Evolutionary conservation across 768 basidiomycete genomes (phyloP).

Genomic region (Daedalea quercina): DNA sequence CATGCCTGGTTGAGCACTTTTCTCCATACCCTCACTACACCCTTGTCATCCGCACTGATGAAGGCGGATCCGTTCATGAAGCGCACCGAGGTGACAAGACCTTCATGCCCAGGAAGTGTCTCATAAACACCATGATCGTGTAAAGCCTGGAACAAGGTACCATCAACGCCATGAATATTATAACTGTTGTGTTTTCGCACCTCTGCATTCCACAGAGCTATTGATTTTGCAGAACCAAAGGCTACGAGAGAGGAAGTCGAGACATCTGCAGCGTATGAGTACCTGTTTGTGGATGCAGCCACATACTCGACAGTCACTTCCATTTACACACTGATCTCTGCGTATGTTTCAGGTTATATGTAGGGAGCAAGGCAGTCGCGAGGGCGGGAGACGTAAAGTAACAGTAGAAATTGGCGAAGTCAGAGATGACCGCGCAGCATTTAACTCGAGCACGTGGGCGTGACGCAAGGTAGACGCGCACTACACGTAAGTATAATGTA

Average conservation of each 20-base stretch:
- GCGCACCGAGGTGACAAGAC: conserved; percentile 68
- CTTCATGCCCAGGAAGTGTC: conserved; percentile 73
- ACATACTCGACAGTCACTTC: conserved; percentile 33
- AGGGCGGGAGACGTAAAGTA: background rate
- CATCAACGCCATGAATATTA: conserved; percentile 1
- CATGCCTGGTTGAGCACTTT: conserved; percentile 25
- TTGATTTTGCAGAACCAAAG: conserved; percentile 47
- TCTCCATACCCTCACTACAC: conserved; percentile 60
- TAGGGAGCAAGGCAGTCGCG: too few species aligned
- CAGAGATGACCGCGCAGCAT: background rate
- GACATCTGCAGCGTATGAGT: conserved; percentile 31
- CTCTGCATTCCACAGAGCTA: conserved; percentile 54
- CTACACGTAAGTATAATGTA: too few species aligned
- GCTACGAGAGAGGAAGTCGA: conserved; percentile 36
- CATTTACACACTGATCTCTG: conserved; percentile 9
- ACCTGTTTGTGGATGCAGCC: conserved; percentile 42
- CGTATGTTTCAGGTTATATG: too few species aligned
- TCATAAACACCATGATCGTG: conserved; percentile 48
- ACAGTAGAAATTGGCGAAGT: background rate
- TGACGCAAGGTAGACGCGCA: background rate
- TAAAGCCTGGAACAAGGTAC: conserved; percentile 31
- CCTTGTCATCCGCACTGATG: conserved; percentile 72
- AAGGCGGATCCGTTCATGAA: conserved; percentile 51
- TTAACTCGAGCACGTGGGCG: background rate
- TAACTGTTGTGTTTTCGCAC: conserved; percentile 27